phyloP scores from a whole-genome alignment of 1,139 yeast species.

The Yamadazyma sp. region DNA sequence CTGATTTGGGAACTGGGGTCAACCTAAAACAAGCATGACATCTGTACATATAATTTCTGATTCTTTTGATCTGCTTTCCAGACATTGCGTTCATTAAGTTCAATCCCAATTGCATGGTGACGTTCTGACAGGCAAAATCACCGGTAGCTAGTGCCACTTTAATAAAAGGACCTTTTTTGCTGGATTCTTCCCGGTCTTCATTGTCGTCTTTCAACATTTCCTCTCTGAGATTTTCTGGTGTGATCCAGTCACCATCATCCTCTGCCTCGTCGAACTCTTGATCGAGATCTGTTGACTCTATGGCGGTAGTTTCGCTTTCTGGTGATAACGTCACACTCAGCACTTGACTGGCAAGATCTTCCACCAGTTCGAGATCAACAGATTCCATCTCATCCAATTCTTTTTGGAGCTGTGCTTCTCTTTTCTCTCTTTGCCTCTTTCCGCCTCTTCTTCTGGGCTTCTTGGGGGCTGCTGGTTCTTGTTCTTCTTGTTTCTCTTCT shows the following conservation, averaged over 20 bases:
- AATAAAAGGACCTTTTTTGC: slow-evolving; percentile 32
- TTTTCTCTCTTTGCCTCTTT: slow-evolving; percentile 58
- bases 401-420: slow-evolving; percentile 37
- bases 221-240: slow-evolving; percentile 77
- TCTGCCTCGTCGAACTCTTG: slow-evolving; percentile 59
- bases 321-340: slow-evolving; percentile 7
- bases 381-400: slow-evolving; percentile 21
- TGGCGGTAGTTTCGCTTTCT: background rate
- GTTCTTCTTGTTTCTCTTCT: slow-evolving; percentile 14
- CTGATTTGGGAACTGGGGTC: slow-evolving; percentile 73
- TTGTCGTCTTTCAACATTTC: slow-evolving; percentile 65
- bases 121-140: slow-evolving; percentile 97
- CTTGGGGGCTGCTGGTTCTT: slow-evolving; percentile 9
- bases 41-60: slow-evolving; percentile 89
- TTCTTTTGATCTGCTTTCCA: slow-evolving; percentile 81
- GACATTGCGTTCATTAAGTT: slow-evolving; percentile 82
- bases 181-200: slow-evolving; percentile 34
- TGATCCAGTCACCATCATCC: slow-evolving; percentile 95
- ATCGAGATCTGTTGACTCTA: slow-evolving; percentile 13
- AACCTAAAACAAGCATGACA: slow-evolving; percentile 95
- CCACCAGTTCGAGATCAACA: slow-evolving; percentile 6
- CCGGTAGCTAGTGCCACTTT: slow-evolving; percentile 89
- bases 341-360: slow-evolving; percentile 5
- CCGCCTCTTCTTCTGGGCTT: slow-evolving; percentile 64
- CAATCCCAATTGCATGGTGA: slow-evolving; percentile 85